Percentiles rank a stretch among this genome's conserved stretches.
Conservation (phyloP, 768 basidiomycete genomes). For the Dacryopinax spathularia region DNA sequence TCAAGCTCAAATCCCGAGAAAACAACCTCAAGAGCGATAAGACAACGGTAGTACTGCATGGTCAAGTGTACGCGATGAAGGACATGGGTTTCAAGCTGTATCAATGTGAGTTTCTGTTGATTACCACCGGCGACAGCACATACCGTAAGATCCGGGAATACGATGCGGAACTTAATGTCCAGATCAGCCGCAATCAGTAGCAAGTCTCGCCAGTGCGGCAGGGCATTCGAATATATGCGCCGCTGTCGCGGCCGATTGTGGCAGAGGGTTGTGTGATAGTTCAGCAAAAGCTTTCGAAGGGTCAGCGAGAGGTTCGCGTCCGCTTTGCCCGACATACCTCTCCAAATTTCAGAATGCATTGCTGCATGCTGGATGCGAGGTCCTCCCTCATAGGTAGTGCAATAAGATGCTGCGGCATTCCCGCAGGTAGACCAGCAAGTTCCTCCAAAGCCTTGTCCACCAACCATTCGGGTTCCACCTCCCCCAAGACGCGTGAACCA, state of each 20-base stretch:
- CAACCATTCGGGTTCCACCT: neutral
- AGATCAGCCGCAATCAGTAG: neutral
- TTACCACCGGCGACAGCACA: slow-evolving; percentile 10
- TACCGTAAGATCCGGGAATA: neutral
- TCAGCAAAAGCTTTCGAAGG: neutral
- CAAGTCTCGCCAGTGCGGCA: slow-evolving; percentile 3
- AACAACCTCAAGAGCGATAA: slow-evolving; percentile 49
- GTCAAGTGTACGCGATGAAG: slow-evolving; percentile 33
- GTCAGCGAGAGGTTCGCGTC: neutral
- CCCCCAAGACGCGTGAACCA: neutral
- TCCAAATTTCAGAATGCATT: neutral
- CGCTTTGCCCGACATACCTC: neutral
- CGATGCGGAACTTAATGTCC: neutral
- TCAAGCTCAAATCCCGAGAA: slow-evolving; percentile 66
- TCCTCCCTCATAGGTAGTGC: neutral
- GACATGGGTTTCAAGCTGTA: slow-evolving; percentile 19
- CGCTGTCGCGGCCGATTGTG: slow-evolving; percentile 8
- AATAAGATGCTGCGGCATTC: neutral
- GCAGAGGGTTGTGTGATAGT: slow-evolving; percentile 4
- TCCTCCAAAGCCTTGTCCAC: neutral
- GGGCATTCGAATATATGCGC: slow-evolving; percentile 4
- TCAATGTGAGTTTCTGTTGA: slow-evolving; percentile 7
- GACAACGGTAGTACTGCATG: slow-evolving; percentile 45
- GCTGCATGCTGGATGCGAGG: neutral
- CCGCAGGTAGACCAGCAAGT: neutral